Evolutionary conservation across 768 basidiomycete genomes (phyloP), one percentile per base, ranked within the genome.

Genomic region (Kwoniella shandongensis): DNA sequence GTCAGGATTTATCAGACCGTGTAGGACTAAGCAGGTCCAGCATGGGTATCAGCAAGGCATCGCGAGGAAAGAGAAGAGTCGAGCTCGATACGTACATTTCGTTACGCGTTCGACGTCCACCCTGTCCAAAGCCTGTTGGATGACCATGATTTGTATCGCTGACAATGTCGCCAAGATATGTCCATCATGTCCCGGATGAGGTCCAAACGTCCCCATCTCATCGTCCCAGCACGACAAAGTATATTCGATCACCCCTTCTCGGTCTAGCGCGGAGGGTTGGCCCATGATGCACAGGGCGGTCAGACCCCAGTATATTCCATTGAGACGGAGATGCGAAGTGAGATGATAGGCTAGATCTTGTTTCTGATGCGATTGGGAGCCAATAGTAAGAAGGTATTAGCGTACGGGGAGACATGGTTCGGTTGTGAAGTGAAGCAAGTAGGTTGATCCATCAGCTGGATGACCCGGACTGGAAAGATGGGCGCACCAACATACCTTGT

Each of bases 151-250:
- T 74, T 98, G 96, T 17, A 99, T 86, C 1, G 88, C 96, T 60
- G 90, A 92, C 36, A 91, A 79, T 0, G 96, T 98, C 2, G 89
- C 80, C 22, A 86, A 83, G 1, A 97, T 77, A 70, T 98, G 91
- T 0, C 87, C 89, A 74, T 99, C 96, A 69, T 99, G 96, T 22
- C 84, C 86, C 0, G 94, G 93, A 72, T 93, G 89, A 22, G 93
- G 87, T 0, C 91, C 89, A 65, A 94, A 99, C 15, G 80, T 91
- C 41, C 94, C 94, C 79, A 85, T 83, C 77, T 89, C 85, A 11
- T 92, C 87, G 69, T 94, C 88, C 91, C 92, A 98, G 75, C 96
- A 99, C 64, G 85, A 86, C 85, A 92, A 83, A 49, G 97, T 91
- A 73, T 89, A 98, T 2, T 81, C 81, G 27, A 98, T 83, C 82